Conservation (phyloP, 257 asterid species). For the Solanum peruvianum region DNA sequence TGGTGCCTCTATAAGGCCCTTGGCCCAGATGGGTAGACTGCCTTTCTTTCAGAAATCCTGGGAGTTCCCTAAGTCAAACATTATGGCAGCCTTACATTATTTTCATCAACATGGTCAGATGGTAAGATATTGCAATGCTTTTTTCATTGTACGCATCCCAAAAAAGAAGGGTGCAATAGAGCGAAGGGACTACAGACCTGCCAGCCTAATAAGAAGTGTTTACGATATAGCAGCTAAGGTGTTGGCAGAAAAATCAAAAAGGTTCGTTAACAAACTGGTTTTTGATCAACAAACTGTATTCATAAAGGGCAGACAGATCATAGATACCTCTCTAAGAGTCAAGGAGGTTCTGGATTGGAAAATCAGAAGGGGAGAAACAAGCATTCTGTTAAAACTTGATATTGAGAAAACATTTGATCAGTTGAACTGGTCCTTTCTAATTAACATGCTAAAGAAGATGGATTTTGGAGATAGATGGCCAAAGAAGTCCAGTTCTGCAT, state of each 20-base stretch:
- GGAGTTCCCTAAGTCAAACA: background rate
- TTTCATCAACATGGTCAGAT: background rate
- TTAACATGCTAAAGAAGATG: background rate
- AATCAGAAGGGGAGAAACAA: background rate
- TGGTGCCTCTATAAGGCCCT: background rate
- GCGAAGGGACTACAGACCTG: background rate
- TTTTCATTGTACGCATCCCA: background rate
- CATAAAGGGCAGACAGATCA: background rate
- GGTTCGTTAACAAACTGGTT: background rate
- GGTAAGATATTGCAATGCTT: background rate
- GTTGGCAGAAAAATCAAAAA: background rate
- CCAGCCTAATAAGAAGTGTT: background rate
- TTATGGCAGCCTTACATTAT: background rate
- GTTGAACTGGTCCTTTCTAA: background rate
- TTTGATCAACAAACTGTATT: background rate
- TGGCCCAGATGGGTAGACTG: background rate
- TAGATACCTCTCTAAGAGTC: background rate
- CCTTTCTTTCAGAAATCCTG: background rate
- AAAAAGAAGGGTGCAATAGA: background rate
- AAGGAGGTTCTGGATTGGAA: background rate
- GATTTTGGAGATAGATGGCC: background rate
- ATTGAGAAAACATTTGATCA: background rate
- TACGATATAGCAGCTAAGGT: background rate
- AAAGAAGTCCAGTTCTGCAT: background rate
- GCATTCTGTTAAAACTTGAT: background rate